These are phyloP conservation scores for Phialocephala subalpina DNA, from an alignment of 2,329 filamentous ascomycete species.

Conservation along the genomic window DNA sequence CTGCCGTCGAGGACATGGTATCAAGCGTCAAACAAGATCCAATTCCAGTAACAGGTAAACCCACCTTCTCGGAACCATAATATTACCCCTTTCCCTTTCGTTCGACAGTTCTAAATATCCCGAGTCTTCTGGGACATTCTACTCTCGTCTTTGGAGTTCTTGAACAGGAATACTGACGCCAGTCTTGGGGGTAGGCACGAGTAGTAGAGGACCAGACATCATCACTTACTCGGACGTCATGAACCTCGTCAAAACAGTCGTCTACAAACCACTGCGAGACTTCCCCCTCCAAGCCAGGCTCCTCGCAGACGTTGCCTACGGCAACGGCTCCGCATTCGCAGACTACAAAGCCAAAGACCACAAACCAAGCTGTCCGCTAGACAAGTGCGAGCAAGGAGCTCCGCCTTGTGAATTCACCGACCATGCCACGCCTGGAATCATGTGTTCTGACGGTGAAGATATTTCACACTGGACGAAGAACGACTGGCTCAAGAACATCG, in stretches of 20 bases:
- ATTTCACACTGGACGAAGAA: conserved; percentile 10
- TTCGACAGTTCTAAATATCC: too few species aligned
- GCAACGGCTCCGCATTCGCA: conserved; percentile 17
- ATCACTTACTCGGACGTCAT: conserved; percentile 39
- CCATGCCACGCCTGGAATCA: not conserved
- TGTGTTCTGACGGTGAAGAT: conserved; percentile 17
- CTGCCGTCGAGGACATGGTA: conserved; percentile 16
- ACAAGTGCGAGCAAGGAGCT: not conserved
- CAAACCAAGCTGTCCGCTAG: conserved; percentile 15
- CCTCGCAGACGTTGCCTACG: conserved; percentile 19
- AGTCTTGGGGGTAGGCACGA: too few species aligned
- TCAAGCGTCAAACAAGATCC: conserved; percentile 18
- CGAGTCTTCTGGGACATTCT: too few species aligned
- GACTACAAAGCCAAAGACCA: conserved; percentile 4
- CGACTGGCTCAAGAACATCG: conserved; percentile 10
- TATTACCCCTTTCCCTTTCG: too few species aligned
- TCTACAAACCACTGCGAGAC: conserved; percentile 33
- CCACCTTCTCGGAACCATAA: too few species aligned
- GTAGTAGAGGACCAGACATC: conserved; percentile 31
- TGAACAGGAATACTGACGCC: too few species aligned
- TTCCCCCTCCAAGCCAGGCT: conserved; percentile 35
- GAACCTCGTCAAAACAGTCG: conserved; percentile 28
- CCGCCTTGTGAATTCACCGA: not conserved
- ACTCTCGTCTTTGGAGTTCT: too few species aligned
- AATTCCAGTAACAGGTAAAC: conserved; percentile 23